phyloP scores from a whole-genome alignment of 2,329 filamentous ascomycete genomes.

The Didymella exigua region DNA sequence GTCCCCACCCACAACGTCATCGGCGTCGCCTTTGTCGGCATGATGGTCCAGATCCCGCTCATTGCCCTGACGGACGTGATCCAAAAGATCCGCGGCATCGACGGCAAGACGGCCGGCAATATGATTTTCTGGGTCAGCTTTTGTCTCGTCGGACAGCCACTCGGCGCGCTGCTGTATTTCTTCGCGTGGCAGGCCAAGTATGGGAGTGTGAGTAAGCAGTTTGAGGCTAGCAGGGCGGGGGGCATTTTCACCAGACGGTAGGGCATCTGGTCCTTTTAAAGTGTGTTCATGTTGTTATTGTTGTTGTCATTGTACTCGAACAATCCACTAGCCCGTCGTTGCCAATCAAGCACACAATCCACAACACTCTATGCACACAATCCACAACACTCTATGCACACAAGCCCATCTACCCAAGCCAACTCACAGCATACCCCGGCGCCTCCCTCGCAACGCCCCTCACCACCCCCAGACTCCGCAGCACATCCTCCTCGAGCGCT shows the following conservation, averaged over 20 bases:
- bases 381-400: too few relatives aligned
- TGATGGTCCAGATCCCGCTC: constrained; percentile 90
- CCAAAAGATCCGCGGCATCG: constrained; percentile 76
- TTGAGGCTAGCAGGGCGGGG: constrained; percentile 30
- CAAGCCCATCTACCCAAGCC: neutral
- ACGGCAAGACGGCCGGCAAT: constrained; percentile 83
- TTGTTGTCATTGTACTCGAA: too few relatives aligned
- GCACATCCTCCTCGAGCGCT: constrained; percentile 4
- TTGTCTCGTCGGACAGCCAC: constrained; percentile 90
- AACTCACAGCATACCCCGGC: constrained; percentile 9
- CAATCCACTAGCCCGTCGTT: too few relatives aligned
- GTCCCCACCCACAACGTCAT: constrained; percentile 94
- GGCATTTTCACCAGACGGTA: constrained; percentile 28
- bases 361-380: neutral
- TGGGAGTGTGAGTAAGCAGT: constrained; percentile 69
- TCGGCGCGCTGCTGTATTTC: constrained; percentile 92
- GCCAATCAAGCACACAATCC: too few relatives aligned
- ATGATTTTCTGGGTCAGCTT: constrained; percentile 97
- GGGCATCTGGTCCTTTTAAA: neutral
- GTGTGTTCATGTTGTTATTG: too few relatives aligned
- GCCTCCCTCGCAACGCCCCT: constrained; percentile 5
- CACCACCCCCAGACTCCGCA: constrained; percentile 1
- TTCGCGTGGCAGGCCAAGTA: constrained; percentile 99
- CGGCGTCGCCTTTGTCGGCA: constrained; percentile 89
- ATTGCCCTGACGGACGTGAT: constrained; percentile 80